Percentiles rank a stretch among this genome's conserved stretches.
These are phyloP conservation scores for Cenchrus purpureus DNA, from an alignment of 176 grass and related monocot genomes.

Conservation along the genomic window DNA sequence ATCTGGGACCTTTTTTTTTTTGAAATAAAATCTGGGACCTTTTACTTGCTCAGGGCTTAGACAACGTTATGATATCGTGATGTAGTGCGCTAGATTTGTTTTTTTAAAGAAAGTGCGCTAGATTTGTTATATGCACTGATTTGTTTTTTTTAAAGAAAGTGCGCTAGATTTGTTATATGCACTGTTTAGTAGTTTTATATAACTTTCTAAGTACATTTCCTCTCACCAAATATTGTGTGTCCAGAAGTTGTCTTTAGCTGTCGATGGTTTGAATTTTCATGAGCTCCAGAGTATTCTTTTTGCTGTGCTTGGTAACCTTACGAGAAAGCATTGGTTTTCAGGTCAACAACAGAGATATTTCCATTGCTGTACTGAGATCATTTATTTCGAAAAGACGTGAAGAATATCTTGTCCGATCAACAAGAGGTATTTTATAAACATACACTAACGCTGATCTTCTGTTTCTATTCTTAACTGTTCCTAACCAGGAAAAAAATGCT, in stretches of 20 bases:
- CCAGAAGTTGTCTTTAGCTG: not conserved
- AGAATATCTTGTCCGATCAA: slow-evolving; percentile 40
- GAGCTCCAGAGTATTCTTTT: not conserved
- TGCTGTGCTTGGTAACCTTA: not conserved
- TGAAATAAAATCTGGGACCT: not conserved
- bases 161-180: too few species aligned
- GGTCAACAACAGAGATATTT: slow-evolving; percentile 66
- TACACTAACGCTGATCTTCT: not conserved
- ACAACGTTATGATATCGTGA: not conserved
- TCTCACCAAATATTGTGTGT: not conserved
- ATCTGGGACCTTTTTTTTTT: not conserved
- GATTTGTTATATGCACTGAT: too few species aligned
- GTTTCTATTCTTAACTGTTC: not conserved
- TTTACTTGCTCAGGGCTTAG: not conserved
- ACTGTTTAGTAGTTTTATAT: not conserved
- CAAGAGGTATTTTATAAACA: slow-evolving; percentile 6
- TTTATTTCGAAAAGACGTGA: slow-evolving; percentile 51
- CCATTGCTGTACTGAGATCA: slow-evolving; percentile 55
- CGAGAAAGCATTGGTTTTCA: slow-evolving; percentile 3
- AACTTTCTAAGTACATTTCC: not conserved
- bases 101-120: too few species aligned
- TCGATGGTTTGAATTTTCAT: not conserved
- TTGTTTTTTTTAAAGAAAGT: too few species aligned
- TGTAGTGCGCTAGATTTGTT: not conserved
- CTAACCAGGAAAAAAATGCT: slow-evolving; percentile 7